Base-by-base conservation (phyloP, 2,329 filamentous ascomycete species). In the Rhinocladiella mackenziei region DNA sequence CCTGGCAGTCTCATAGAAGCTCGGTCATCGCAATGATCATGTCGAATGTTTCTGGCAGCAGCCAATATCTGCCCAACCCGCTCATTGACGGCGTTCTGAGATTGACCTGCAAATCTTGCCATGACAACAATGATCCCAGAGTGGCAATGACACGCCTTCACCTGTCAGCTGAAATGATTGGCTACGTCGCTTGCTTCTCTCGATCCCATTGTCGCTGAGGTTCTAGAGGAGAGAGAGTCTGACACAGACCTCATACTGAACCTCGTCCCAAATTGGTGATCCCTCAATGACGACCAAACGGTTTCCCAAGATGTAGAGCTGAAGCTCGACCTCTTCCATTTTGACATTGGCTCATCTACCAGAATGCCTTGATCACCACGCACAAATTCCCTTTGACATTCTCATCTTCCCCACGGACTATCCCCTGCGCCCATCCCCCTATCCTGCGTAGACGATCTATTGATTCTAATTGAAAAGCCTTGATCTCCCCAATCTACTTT, bases 401-500 rank as follows among this genome's bases (percentile, higher is more conserved):
- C 34, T 40, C 7, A 9, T 15, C 13, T 25, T 44, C 40, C 30
- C 45, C 45, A 48, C 45, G 45, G 45, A 48, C 35, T 36, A 14
- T 48, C 40, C 45, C 45, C 45, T 48, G 45, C 45, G 39, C 41
- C 45, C 40, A 48, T 48, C 45, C 45, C n/a, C 45, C 40, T 48
- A 48, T 44, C 45, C 22, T 39, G 40, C 45, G 25, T 25, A 11
- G 35, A 36, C 23, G 28, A 44, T 34, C 23, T 36, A 41, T 35
- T 36, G 35, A 36, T 30, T 40, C 25, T 26, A 18, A 38, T 48
- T 48, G 18, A 48, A 44, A 48, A 48, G 40, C 45, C 41, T 36
- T 39, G 45, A 34, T 39, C 30, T 37, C 29, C 45, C 45, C 45
- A 48, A 48, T 48, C 45, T 48, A 6, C 45, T 40, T 41, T 48